Percentiles rank a stretch among this genome's conserved stretches.
Conservation (phyloP, 176 grass and related monocot species). For the Zea mays region DNA sequence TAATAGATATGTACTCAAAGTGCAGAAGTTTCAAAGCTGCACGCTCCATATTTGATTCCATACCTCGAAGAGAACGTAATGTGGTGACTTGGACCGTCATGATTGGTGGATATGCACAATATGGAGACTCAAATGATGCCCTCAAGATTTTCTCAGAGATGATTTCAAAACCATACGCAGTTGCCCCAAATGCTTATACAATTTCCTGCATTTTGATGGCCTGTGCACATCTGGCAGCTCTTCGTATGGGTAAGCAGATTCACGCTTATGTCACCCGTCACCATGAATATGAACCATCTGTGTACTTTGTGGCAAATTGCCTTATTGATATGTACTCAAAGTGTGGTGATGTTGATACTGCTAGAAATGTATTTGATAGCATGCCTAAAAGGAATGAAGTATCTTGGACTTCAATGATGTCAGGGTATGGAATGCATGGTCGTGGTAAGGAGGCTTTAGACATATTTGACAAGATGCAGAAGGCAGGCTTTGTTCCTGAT, state of each 20-base stretch:
- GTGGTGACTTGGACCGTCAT: slow-evolving; percentile 95
- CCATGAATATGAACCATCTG: slow-evolving; percentile 36
- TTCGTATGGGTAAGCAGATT: slow-evolving; percentile 78
- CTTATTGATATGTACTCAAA: slow-evolving; percentile 91
- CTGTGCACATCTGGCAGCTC: slow-evolving; percentile 67
- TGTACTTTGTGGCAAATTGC: slow-evolving; percentile 68
- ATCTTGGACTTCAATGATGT: slow-evolving; percentile 91
- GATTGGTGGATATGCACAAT: slow-evolving; percentile 86
- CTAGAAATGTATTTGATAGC: slow-evolving; percentile 67
- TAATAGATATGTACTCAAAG: slow-evolving; percentile 98
- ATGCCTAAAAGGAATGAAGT: slow-evolving; percentile 65
- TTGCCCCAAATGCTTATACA: slow-evolving; percentile 70
- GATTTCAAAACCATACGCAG: slow-evolving; percentile 44
- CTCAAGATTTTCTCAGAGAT: slow-evolving; percentile 67
- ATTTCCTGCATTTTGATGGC: slow-evolving; percentile 85
- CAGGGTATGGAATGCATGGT: slow-evolving; percentile 86
- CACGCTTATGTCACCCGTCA: slow-evolving; percentile 70
- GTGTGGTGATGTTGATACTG: slow-evolving; percentile 66
- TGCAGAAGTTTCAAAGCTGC: slow-evolving; percentile 63
- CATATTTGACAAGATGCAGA: slow-evolving; percentile 82
- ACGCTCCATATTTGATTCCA: slow-evolving; percentile 60
- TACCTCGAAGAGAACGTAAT: slow-evolving; percentile 55
- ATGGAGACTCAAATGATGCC: slow-evolving; percentile 71
- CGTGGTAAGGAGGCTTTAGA: slow-evolving; percentile 59
- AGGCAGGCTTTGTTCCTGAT: slow-evolving; percentile 63